These are phyloP conservation scores for Epichloe gansuensis DNA, from an alignment of 2,329 filamentous ascomycete genomes.

Conservation along the genomic window DNA sequence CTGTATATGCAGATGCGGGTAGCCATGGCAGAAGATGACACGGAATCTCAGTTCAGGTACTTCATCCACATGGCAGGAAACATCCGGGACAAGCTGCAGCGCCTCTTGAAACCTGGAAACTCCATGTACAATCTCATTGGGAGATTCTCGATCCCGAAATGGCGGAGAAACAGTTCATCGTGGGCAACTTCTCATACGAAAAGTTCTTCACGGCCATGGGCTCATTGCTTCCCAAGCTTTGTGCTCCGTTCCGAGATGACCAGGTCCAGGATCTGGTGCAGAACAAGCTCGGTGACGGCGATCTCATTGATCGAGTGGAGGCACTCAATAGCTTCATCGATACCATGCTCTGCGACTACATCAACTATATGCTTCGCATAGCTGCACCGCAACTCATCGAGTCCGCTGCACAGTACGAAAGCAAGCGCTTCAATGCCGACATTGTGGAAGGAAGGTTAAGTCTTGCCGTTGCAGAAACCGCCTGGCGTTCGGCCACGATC, in stretches of 20 bases:
- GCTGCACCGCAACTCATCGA: slow-evolving; percentile 60
- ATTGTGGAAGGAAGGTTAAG: slow-evolving; percentile 42
- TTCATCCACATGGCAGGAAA: slow-evolving; percentile 60
- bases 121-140: slow-evolving; percentile 64
- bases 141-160: slow-evolving; percentile 65
- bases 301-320: slow-evolving; percentile 65
- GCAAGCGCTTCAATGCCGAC: slow-evolving; percentile 57
- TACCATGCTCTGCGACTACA: slow-evolving; percentile 66
- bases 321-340: slow-evolving; percentile 66
- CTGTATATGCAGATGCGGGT: slow-evolving; percentile 46
- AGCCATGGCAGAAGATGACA: slow-evolving; percentile 54
- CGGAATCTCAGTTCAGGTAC: slow-evolving; percentile 53
- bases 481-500: slow-evolving; percentile 52
- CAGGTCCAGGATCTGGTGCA: slow-evolving; percentile 59
- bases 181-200: slow-evolving; percentile 68
- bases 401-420: slow-evolving; percentile 61
- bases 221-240: slow-evolving; percentile 63
- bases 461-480: slow-evolving; percentile 47
- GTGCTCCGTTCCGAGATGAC: slow-evolving; percentile 67
- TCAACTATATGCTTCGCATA: slow-evolving; percentile 66
- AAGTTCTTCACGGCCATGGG: slow-evolving; percentile 70
- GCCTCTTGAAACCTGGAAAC: slow-evolving; percentile 57
- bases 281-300: slow-evolving; percentile 45
- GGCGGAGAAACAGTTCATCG: slow-evolving; percentile 54
- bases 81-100: slow-evolving; percentile 59